Conservation (phyloP, 1,284 basidiomycete species). For the Tilletiaria anomala region DNA sequence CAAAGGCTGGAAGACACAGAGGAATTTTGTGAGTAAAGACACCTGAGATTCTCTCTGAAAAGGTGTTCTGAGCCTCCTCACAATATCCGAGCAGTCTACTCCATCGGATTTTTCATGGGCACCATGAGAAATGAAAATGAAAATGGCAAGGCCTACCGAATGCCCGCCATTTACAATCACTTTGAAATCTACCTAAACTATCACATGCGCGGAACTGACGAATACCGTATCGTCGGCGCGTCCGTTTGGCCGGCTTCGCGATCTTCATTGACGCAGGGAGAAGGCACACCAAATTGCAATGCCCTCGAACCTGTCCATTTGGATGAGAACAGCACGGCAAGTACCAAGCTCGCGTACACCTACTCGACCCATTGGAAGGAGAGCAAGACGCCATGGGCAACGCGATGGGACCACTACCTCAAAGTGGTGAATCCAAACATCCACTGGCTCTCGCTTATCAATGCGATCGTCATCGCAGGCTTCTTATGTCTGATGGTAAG, state of each 20-base stretch:
- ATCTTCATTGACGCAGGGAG: slow-evolving; percentile 12
- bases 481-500: slow-evolving; percentile 73
- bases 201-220: slow-evolving; percentile 24
- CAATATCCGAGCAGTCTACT: slow-evolving; percentile 6
- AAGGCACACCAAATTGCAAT: slow-evolving; percentile 10
- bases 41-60: not conserved
- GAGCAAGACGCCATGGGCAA: slow-evolving; percentile 61
- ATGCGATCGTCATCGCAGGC: slow-evolving; percentile 56
- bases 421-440: slow-evolving; percentile 50
- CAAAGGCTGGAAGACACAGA: slow-evolving; percentile 61
- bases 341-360: slow-evolving; percentile 67
- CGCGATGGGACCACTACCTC: slow-evolving; percentile 83
- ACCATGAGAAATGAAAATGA: slow-evolving; percentile 16
- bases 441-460: slow-evolving; percentile 74
- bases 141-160: too few species aligned
- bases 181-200: slow-evolving; percentile 36
- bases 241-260: slow-evolving; percentile 27
- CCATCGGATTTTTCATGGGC: slow-evolving; percentile 41
- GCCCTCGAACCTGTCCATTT: slow-evolving; percentile 18
- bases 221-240: slow-evolving; percentile 36
- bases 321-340: too few species aligned
- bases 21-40: slow-evolving; percentile 41
- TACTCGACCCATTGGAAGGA: slow-evolving; percentile 79
- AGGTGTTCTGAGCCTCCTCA: not conserved
- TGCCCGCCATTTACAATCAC: slow-evolving; percentile 37